Conservation (phyloP, 2,329 filamentous ascomycete genomes). For the Aspergillus sp. region DNA sequence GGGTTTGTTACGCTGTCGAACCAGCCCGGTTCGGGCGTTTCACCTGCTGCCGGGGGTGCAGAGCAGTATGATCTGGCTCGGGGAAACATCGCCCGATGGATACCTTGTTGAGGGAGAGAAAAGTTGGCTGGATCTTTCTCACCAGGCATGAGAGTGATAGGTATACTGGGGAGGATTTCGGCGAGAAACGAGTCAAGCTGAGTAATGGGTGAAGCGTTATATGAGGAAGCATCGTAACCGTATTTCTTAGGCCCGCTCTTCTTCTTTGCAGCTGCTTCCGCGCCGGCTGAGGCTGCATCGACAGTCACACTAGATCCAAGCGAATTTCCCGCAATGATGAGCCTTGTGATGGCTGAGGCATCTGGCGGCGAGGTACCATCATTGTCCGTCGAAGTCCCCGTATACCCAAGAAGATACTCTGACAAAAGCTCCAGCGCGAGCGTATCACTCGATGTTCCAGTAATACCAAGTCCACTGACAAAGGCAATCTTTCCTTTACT, state of each 20-base stretch:
- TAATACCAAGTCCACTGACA: constrained; percentile 82
- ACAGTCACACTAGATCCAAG: constrained; percentile 47
- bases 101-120: constrained; percentile 84
- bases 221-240: constrained; percentile 84
- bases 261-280: constrained; percentile 26
- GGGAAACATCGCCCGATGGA: constrained; percentile 89
- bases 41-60: constrained; percentile 27
- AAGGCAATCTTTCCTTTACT: constrained; percentile 71
- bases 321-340: constrained; percentile 91
- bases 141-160: constrained; percentile 84
- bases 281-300: constrained; percentile 36
- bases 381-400: constrained; percentile 43
- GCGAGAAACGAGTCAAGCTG: constrained; percentile 80
- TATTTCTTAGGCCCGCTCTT: constrained; percentile 70
- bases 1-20: constrained; percentile 90
- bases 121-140: constrained; percentile 81
- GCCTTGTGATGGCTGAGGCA: constrained; percentile 63
- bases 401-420: constrained; percentile 85
- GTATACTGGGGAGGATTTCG: constrained; percentile 75
- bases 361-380: constrained; percentile 46
- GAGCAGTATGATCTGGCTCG: constrained; percentile 62
- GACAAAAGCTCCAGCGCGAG: constrained; percentile 72
- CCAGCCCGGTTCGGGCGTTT: constrained; percentile 58
- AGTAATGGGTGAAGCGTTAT: constrained; percentile 80
- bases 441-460: constrained; percentile 68